These are phyloP conservation scores for Epithele typhae DNA, from an alignment of 768 basidiomycete genomes.

Conservation along the genomic window DNA sequence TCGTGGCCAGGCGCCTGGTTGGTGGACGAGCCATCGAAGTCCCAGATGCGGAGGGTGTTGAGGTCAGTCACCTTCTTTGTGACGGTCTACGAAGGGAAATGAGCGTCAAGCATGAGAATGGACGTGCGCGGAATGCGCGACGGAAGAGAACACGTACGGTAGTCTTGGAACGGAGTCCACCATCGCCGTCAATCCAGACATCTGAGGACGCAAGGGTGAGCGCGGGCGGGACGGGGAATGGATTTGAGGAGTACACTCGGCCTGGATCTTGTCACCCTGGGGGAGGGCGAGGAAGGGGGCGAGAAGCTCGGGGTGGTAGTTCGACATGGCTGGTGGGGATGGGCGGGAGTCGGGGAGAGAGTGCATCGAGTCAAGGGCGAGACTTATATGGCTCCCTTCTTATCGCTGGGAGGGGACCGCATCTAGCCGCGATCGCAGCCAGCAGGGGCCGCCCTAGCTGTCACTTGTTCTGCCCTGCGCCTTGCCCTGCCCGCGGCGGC, in stretches of 20 bases:
- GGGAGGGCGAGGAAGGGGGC: conserved; percentile 84
- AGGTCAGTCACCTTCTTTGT: conserved; percentile 83
- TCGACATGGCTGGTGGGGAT: conserved; percentile 21
- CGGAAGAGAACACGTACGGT: conserved; percentile 51
- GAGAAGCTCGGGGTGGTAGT: conserved; percentile 81
- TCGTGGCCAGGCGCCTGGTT: conserved; percentile 94
- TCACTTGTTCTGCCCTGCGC: too few relatives aligned
- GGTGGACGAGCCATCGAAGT: conserved; percentile 98
- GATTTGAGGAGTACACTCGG: conserved; percentile 62
- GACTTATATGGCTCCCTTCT: conserved; percentile 21
- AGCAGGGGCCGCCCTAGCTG: not conserved
- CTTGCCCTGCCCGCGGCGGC: too few relatives aligned
- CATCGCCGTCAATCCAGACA: conserved; percentile 97
- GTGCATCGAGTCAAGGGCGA: conserved; percentile 12
- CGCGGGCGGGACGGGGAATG: too few relatives aligned
- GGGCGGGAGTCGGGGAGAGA: conserved; percentile 8
- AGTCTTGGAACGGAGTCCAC: conserved; percentile 94
- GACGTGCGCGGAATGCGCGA: not conserved
- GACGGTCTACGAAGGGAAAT: conserved; percentile 59
- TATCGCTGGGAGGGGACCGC: conserved; percentile 12
- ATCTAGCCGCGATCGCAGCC: not conserved
- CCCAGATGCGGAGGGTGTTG: conserved; percentile 92
- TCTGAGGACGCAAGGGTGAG: conserved; percentile 44
- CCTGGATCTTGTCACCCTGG: conserved; percentile 92
- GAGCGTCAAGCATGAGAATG: not conserved